phyloP scores from a whole-genome alignment of 768 basidiomycete species.

The Clitopilus hobsonii region DNA sequence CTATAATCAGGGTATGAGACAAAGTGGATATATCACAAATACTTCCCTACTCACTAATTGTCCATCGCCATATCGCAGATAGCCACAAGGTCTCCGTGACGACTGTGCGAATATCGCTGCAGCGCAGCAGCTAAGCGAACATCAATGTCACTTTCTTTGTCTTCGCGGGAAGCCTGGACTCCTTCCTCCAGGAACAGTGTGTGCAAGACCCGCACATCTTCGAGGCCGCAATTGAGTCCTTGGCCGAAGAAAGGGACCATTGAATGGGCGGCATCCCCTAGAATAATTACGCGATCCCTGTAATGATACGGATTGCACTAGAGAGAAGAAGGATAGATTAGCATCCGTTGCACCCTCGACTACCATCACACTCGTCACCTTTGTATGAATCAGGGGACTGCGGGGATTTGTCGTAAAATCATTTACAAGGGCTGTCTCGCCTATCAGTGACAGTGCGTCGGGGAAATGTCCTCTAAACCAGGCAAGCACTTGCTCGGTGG shows the following conservation, averaged over 20 bases:
- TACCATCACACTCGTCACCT: slow-evolving; percentile 49
- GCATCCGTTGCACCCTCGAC: slow-evolving; percentile 17
- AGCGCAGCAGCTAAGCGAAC: slow-evolving; percentile 61
- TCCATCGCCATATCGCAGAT: slow-evolving; percentile 92
- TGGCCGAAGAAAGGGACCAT: slow-evolving; percentile 99
- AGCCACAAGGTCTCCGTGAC: slow-evolving; percentile 86
- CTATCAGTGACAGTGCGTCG: slow-evolving; percentile 83
- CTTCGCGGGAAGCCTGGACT: slow-evolving; percentile 44
- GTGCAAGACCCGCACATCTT: slow-evolving; percentile 90
- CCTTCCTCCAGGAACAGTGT: slow-evolving; percentile 67
- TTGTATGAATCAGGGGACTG: slow-evolving; percentile 87
- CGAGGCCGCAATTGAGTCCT: slow-evolving; percentile 95
- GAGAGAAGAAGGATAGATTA: slow-evolving; percentile 10
- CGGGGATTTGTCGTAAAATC: slow-evolving; percentile 85
- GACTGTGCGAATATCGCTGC: slow-evolving; percentile 70
- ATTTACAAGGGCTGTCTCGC: slow-evolving; percentile 67
- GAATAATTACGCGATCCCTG: slow-evolving; percentile 77
- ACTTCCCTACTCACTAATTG: slow-evolving; percentile 75
- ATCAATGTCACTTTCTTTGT: slow-evolving; percentile 38
- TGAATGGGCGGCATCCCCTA: slow-evolving; percentile 95
- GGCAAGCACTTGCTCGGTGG: slow-evolving; percentile 47
- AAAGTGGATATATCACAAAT: slow-evolving; percentile 3
- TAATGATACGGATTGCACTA: slow-evolving; percentile 89
- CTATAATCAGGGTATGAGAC: slow-evolving; percentile 36
- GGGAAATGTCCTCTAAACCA: slow-evolving; percentile 88